Base-by-base conservation (phyloP, 2,329 filamentous ascomycete genomes). In the Penicillium sp. region DNA sequence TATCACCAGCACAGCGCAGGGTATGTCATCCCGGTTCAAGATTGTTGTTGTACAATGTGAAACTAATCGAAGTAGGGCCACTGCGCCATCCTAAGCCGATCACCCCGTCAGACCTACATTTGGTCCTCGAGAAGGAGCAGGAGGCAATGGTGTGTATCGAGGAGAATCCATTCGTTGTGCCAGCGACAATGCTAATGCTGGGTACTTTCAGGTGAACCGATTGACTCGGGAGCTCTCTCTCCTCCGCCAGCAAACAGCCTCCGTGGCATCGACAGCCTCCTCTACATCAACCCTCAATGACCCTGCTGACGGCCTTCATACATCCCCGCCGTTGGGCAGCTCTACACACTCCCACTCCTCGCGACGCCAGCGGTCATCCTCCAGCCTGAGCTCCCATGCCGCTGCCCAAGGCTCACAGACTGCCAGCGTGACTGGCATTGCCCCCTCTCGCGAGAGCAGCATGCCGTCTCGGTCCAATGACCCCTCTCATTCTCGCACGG, bases 101-200 rank as follows among this genome's bases (percentile, higher is more conserved):
- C 74, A 97, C 94, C 0, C 88, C 92, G 1, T 90, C 92, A 3
- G 94, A 98, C 75, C 83, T 98, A 62, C 92, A 97, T 75, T 83
- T 90, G 60, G 87, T 96, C 78, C 83, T 97, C 28, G 94, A 98
- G 77, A 95, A 96, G 76, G 94, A 98, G 73, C 93, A 98, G 70
- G 94, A 98, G 76, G 91, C 92, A 38, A 89, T 97, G 69, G 93
- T 95, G 83, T 64, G 87, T 79, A n/a, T 25, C 14, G 28, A 14
- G 47, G 6, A 39, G n/a, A 12, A 37, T 5, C 22, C 35, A 12
- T 52, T 28, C 14, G 35, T 14, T 14, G 35, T 38, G n/a, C 14
- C 22, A n/a, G n/a, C 22, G 2, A 41, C 11, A 3, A 25, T 39
- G 35, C 35, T 52, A 22, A 39, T 2, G 20, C 49, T 52, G 14